These are phyloP conservation scores for Clonostachys solani DNA, from an alignment of 2,329 filamentous ascomycete species.

Conservation along the genomic window DNA sequence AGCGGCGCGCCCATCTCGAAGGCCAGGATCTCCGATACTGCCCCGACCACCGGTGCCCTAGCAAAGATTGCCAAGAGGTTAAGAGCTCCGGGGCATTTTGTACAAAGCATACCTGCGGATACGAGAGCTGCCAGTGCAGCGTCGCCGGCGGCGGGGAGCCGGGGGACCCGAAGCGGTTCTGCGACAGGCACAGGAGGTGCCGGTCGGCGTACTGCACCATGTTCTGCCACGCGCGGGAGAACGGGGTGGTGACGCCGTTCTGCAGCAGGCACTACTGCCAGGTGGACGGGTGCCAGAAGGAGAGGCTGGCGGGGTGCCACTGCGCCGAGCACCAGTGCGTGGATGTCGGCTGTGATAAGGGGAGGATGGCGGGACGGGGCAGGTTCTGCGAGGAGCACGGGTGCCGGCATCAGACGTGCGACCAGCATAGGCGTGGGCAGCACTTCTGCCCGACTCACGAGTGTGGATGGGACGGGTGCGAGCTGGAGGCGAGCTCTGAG, in stretches of 20 bases:
- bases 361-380: background rate
- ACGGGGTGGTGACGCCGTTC: conserved; percentile 13
- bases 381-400: conserved; percentile 5
- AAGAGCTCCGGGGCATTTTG: conserved; percentile 13
- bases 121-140: conserved; percentile 12
- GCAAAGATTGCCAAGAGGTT: conserved; percentile 10
- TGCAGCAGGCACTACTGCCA: conserved; percentile 22
- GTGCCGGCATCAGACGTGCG: background rate
- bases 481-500: background rate
- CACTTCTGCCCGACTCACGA: background rate
- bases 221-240: conserved; percentile 16
- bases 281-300: conserved; percentile 14
- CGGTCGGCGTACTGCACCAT: conserved; percentile 11
- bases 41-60: conserved; percentile 17
- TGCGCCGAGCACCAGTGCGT: conserved; percentile 8
- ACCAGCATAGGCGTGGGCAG: background rate
- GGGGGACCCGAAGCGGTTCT: conserved; percentile 10
- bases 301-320: conserved; percentile 11
- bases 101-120: conserved; percentile 17
- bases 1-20: conserved; percentile 8
- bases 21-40: conserved; percentile 16
- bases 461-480: background rate
- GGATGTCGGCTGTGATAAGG: background rate
- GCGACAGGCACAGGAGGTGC: conserved; percentile 20
- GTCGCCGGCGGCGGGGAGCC: conserved; percentile 8